Evolutionary conservation across 1,139 yeast species (phyloP).

Genomic region (Eremothecium sinecaudum): DNA sequence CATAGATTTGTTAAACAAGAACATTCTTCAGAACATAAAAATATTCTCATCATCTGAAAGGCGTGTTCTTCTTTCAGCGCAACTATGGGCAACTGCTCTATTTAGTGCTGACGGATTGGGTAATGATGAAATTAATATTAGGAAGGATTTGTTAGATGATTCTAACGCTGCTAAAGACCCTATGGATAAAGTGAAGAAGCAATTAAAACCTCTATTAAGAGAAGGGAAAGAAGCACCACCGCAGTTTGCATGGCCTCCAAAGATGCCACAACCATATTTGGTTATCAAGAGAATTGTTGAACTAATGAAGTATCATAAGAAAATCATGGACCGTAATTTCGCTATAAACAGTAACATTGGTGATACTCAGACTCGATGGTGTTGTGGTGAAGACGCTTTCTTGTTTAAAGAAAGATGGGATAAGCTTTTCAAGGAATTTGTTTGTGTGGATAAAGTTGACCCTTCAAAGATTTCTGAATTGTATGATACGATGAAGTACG

Average conservation of each 20-base stretch:
- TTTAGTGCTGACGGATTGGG: conserved; percentile 67
- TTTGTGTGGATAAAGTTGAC: conserved; percentile 89
- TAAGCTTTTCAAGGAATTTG: conserved; percentile 85
- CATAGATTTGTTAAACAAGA: conserved; percentile 72
- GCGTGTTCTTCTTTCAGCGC: conserved; percentile 88
- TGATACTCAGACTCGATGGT: conserved; percentile 75
- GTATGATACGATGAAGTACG: conserved; percentile 97
- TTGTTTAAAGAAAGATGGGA: conserved; percentile 96
- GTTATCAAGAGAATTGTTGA: conserved; percentile 92
- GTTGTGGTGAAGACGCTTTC: conserved; percentile 91
- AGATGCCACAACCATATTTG: conserved; percentile 93
- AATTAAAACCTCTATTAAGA: conserved; percentile 83
- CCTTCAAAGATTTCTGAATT: conserved; percentile 95
- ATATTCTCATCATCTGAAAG: conserved; percentile 91
- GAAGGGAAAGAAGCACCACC: conserved; percentile 98
- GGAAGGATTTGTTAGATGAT: conserved; percentile 90
- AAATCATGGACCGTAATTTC: conserved; percentile 77
- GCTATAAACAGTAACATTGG: conserved; percentile 50
- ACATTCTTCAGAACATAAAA: conserved; percentile 67
- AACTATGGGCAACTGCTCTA: conserved; percentile 74
- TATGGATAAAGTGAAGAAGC: conserved; percentile 97
- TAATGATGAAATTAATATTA: conserved; percentile 67
- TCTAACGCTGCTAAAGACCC: conserved; percentile 96
- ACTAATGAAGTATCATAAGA: conserved; percentile 85
- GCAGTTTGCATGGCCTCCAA: conserved; percentile 97